Base-by-base conservation (phyloP, 192 early-diverging fungal genomes). In the Oehlia diaphana region DNA sequence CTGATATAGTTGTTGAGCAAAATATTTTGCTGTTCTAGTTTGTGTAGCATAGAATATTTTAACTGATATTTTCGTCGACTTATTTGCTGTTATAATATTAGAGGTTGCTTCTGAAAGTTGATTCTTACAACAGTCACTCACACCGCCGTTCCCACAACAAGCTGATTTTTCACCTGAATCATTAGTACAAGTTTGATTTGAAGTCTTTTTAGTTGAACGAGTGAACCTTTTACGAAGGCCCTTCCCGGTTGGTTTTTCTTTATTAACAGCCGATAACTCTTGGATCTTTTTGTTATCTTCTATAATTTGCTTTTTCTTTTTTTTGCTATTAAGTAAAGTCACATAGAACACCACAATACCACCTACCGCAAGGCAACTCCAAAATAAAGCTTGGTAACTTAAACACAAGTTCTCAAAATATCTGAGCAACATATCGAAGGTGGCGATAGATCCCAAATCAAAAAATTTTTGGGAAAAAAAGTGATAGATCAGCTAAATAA, bases 21-120 rank as follows among this genome's bases (percentile, higher is more conserved):
- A 82, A 23, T 82, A 49, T 49, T 88, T 88, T 14, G 89, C 84
- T 14, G 91, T 92, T 16, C 89, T 86, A 6, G 87, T 92, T 33
- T 89, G 84, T 19, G 88, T 84, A 4, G 83, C 86, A 72, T 82
- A 91, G 28, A 92, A 84, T n/a, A 92, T 79, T 81, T 90, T 92
- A 3, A 92, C 74, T 16, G 13, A 58, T 58, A 19, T 19, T 58
- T 19, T 58, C 19, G 16, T 4, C 0, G 16, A 58, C 4, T 58
- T 13, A 14, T 58, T 58, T 58, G 44, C 44, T 47, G 16, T 58
- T 16, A 58, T 58, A 19, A 6, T 58, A 58, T 19, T 1, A 19
- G 16, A 16, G 13, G 49, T 3, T 58, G 21, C 50, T 16, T 58
- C 50, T 19, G 50, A 58, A 58, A 58, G 50, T 58, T 58, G 14